A percentile compares a stretch with the other conserved stretches of the same genome.
These are phyloP conservation scores for Mariannaea elegans DNA, from an alignment of 2,329 filamentous ascomycete species.

Conservation along the genomic window DNA sequence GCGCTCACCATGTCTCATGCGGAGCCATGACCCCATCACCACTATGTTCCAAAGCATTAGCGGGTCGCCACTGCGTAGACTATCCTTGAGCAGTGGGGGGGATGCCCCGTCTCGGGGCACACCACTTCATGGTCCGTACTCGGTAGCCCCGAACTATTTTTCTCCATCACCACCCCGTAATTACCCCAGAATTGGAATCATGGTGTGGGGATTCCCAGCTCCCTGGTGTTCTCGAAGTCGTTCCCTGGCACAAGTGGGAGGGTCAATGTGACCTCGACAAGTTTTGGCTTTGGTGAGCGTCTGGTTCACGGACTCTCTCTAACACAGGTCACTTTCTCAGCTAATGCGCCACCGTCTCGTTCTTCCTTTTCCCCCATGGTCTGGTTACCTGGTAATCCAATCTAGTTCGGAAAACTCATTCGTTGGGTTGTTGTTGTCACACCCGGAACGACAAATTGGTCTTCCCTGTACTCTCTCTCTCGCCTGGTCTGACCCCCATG, in stretches of 20 bases:
- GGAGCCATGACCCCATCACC: no score
- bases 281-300: background rate
- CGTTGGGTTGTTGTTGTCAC: no score
- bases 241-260: background rate
- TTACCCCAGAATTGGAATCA: constrained; percentile 18
- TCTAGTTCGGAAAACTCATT: background rate
- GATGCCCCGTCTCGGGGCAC: background rate
- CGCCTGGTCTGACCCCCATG: background rate
- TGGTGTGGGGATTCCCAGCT: constrained; percentile 11
- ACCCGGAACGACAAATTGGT: no score
- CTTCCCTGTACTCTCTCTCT: background rate
- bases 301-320: no score
- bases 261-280: background rate
- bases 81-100: no score
- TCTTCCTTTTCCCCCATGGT: no score
- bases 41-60: no score
- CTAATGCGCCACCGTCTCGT: no score
- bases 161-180: background rate
- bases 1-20: no score
- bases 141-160: background rate
- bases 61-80: no score
- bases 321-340: no score
- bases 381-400: background rate
- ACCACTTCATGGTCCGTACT: background rate
- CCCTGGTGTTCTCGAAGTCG: background rate